Base-by-base conservation (phyloP, 495 filamentous ascomycete species). In the Penicillium arizonense region DNA sequence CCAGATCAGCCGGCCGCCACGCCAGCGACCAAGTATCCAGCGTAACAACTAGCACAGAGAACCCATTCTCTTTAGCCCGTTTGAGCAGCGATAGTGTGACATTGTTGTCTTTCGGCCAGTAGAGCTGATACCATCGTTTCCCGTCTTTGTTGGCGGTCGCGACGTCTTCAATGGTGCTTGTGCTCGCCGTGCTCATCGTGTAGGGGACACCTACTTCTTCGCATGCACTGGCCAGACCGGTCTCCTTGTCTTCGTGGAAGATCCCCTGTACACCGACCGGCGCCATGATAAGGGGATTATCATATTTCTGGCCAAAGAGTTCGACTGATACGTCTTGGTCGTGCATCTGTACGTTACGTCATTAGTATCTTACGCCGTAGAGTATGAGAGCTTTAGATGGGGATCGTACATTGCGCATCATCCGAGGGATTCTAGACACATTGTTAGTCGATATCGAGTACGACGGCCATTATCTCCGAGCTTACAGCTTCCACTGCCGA, bases 51-150 rank as follows among this genome's bases (percentile, higher is more conserved):
- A 80, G 64, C 14, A 73, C 73, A 20, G 75, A 73, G 53, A 75
- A 71, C 2, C 76, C 76, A 41, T 65, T 70, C 6, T 70, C 73
- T 45, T 82, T 81, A 2, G 86, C 87, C 20, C 86, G 80, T n/a
- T 72, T 67, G 34, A 89, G 72, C 32, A 88, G 64, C 4, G 81
- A 82, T 0, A 76, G 53, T 0, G 87, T 88, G 41, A 88, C 62
- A 4, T 82, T 73, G 38, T 83, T 72, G 60, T 83, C 76, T 13
- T 66, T 57, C 2, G 84, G 83, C 82, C 85, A 87, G 65, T 90
- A 91, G 7, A 91, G 75, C 62, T 91, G 87, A 61, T 80, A 89
- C 77, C 82, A 84, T 21, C 53, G 69, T 61, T 66, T 78, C 52
- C 55, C 77, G 52, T 66, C 69, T 45, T 39, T 65, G 61, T 44